phyloP scores from a whole-genome alignment of 495 filamentous ascomycete species.

The Darksidea phi region DNA sequence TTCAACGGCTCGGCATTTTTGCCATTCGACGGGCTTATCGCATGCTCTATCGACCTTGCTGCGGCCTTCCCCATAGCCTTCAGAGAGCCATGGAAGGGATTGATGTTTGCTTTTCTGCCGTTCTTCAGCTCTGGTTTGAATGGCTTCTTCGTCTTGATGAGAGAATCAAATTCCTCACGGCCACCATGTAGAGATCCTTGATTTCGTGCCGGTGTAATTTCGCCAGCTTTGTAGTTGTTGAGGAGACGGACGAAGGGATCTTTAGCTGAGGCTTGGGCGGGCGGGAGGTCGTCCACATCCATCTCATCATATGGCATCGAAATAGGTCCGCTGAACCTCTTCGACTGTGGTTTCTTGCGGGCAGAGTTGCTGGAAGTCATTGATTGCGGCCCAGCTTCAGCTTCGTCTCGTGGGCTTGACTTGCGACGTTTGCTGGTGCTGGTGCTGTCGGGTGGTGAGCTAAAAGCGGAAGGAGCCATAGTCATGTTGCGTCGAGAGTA shows the following conservation, averaged over 20 bases:
- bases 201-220: no score
- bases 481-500: slow-evolving; percentile 17
- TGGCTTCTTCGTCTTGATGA: no score
- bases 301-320: background rate
- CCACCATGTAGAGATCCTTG: no score
- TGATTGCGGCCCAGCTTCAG: background rate
- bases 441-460: background rate
- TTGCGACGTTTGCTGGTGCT: background rate
- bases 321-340: background rate
- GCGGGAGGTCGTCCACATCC: background rate
- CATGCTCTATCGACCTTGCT: no score
- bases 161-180: no score
- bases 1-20: no score
- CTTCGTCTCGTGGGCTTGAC: background rate
- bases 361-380: background rate
- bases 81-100: no score
- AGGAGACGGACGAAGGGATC: background rate
- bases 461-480: background rate
- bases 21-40: no score
- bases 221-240: background rate
- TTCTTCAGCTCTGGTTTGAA: no score
- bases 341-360: no score
- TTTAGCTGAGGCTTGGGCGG: background rate
- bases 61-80: no score
- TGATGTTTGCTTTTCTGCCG: no score